A percentile compares a stretch with the other conserved stretches of the same genome.
These are phyloP conservation scores for Kewa caespitosa DNA, from an alignment of 179 eudicot genomes.

Conservation along the genomic window DNA sequence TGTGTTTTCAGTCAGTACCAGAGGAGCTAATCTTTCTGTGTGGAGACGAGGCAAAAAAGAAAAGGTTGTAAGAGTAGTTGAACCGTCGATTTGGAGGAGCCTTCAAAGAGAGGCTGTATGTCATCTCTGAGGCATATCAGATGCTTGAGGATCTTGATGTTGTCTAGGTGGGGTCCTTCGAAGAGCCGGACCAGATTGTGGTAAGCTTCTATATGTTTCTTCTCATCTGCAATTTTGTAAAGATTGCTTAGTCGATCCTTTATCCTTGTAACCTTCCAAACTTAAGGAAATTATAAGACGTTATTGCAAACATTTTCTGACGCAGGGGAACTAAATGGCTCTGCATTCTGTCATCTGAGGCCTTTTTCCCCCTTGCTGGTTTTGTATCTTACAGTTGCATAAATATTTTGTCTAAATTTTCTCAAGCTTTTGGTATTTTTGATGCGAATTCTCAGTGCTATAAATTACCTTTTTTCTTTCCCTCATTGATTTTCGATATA, in stretches of 20 bases:
- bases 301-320: not conserved
- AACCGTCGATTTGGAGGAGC: conserved; percentile 49
- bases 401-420: no score
- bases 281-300: not conserved
- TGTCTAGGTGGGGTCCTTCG: conserved; percentile 56
- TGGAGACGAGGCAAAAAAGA: not conserved
- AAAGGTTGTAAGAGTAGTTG: not conserved
- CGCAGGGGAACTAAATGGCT: not conserved
- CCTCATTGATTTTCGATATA: no score
- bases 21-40: not conserved
- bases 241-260: not conserved
- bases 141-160: conserved; percentile 55
- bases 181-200: conserved; percentile 50
- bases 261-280: not conserved
- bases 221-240: conserved; percentile 54
- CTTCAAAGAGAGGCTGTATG: conserved; percentile 50
- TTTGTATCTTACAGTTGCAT: not conserved
- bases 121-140: conserved; percentile 62
- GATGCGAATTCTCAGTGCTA: no score
- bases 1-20: not conserved
- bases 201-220: conserved; percentile 48
- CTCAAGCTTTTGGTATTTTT: no score
- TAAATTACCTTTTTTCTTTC: no score
- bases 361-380: no score
- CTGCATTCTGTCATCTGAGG: no score